These are phyloP conservation scores for Arthrobotrys iridis DNA, from an alignment of 2,329 filamentous ascomycete genomes.

Conservation along the genomic window DNA sequence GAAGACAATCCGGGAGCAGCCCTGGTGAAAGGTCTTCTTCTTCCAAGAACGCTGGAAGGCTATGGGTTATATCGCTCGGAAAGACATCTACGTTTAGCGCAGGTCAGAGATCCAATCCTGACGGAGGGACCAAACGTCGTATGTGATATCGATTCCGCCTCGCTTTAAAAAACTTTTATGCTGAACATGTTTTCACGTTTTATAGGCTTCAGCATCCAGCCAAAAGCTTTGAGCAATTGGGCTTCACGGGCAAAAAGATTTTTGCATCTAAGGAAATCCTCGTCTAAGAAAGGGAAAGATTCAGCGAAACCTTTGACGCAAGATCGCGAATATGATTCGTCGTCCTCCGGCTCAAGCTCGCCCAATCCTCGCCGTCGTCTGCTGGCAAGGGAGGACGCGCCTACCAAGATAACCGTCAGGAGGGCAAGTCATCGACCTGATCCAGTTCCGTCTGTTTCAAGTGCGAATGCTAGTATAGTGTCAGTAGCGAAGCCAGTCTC, in stretches of 20 bases:
- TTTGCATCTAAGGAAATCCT: conserved; percentile 20
- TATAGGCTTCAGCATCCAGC: conserved; percentile 30
- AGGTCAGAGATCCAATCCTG: background rate
- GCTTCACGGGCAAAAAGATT: conserved; percentile 31
- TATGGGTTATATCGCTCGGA: conserved; percentile 18
- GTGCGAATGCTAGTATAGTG: conserved; percentile 16
- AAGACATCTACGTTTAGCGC: conserved; percentile 21
- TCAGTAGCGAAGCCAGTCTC: conserved; percentile 21
- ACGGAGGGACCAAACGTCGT: background rate
- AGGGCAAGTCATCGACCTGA: conserved; percentile 22
- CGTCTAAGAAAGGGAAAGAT: conserved; percentile 9
- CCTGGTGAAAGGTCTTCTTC: background rate
- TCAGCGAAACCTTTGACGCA: background rate
- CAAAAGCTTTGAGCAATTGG: conserved; percentile 20
- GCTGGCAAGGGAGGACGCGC: conserved; percentile 8
- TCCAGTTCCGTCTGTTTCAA: background rate
- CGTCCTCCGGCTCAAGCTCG: conserved; percentile 25
- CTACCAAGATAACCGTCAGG: conserved; percentile 34
- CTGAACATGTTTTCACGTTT: background rate
- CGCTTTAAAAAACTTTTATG: background rate
- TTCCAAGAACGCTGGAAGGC: background rate
- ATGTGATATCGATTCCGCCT: background rate
- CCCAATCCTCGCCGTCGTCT: conserved; percentile 26
- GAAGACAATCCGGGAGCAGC: background rate
- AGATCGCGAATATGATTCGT: conserved; percentile 2